Evolutionary conservation across 2,329 filamentous ascomycete species (phyloP).

Genomic region (Annulohypoxylon truncatum): DNA sequence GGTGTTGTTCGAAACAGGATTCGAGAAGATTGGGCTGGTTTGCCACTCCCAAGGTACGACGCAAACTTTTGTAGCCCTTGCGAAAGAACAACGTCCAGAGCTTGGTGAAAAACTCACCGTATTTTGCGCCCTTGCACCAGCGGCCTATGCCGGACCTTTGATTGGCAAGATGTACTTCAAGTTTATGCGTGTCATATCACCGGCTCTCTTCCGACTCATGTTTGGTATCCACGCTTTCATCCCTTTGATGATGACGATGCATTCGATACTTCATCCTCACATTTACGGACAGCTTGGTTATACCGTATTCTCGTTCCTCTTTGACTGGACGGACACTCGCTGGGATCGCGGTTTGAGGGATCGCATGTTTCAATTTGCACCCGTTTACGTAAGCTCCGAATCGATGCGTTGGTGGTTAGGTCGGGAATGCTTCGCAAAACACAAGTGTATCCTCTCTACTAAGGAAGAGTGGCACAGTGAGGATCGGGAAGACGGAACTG

Average conservation of each 20-base stretch:
- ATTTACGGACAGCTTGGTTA: slow-evolving; percentile 88
- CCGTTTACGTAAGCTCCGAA: slow-evolving; percentile 89
- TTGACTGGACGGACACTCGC: slow-evolving; percentile 84
- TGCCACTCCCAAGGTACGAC: slow-evolving; percentile 94
- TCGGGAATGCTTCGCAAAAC: slow-evolving; percentile 79
- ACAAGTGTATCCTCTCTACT: slow-evolving; percentile 88
- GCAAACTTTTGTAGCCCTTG: slow-evolving; percentile 85
- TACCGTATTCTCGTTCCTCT: slow-evolving; percentile 88
- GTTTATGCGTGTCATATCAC: slow-evolving; percentile 86
- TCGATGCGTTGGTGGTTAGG: slow-evolving; percentile 97
- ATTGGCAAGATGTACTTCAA: slow-evolving; percentile 91
- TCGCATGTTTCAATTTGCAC: slow-evolving; percentile 91
- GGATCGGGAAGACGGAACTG: slow-evolving; percentile 68
- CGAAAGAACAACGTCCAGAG: slow-evolving; percentile 89
- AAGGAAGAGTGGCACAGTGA: slow-evolving; percentile 74
- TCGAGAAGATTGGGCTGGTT: slow-evolving; percentile 83
- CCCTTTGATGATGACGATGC: slow-evolving; percentile 91
- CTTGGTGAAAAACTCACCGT: slow-evolving; percentile 85
- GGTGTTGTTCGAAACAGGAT: slow-evolving; percentile 84
- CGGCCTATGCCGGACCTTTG: slow-evolving; percentile 87
- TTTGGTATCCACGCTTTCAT: slow-evolving; percentile 97
- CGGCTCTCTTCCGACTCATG: slow-evolving; percentile 78
- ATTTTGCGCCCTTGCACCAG: slow-evolving; percentile 91
- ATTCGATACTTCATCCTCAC: slow-evolving; percentile 70
- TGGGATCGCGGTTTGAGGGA: slow-evolving; percentile 85